These are phyloP conservation scores for Bjerkandera adusta DNA, from an alignment of 1,284 basidiomycete species.

Conservation along the genomic window DNA sequence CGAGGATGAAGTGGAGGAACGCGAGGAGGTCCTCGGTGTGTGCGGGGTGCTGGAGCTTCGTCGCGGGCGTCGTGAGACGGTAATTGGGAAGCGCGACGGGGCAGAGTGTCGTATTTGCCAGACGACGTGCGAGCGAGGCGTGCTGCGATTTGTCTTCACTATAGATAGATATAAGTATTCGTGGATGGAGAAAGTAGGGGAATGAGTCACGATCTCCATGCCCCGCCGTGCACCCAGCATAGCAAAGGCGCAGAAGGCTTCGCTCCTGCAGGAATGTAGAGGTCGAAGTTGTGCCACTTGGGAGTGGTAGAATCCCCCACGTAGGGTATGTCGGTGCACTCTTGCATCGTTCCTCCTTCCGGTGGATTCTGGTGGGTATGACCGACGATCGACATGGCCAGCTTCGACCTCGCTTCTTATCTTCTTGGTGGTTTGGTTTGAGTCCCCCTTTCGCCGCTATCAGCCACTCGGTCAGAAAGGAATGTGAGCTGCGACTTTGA, in stretches of 20 bases:
- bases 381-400: not conserved
- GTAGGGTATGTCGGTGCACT: constrained; percentile 19
- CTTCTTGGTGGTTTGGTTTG: no score
- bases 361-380: not conserved
- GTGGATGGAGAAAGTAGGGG: constrained; percentile 1
- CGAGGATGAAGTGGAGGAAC: constrained; percentile 55
- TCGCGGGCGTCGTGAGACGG: constrained; percentile 52
- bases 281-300: constrained; percentile 25
- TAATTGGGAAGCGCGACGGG: constrained; percentile 76
- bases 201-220: constrained; percentile 66
- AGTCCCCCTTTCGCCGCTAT: no score
- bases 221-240: constrained; percentile 76
- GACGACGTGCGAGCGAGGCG: constrained; percentile 45
- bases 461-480: no score
- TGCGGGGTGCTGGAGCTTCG: constrained; percentile 57
- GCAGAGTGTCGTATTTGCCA: constrained; percentile 46
- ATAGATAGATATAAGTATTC: constrained; percentile 11
- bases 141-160: constrained; percentile 74
- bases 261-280: constrained; percentile 23
- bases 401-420: no score
- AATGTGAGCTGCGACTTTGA: no score
- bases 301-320: not conserved
- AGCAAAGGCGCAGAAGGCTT: constrained; percentile 20
- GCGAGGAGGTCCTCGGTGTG: constrained; percentile 64
- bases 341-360: constrained; percentile 9